Evolutionary conservation across 805 yeast genomes (phyloP).

Genomic region (Clavispora asparagi): DNA sequence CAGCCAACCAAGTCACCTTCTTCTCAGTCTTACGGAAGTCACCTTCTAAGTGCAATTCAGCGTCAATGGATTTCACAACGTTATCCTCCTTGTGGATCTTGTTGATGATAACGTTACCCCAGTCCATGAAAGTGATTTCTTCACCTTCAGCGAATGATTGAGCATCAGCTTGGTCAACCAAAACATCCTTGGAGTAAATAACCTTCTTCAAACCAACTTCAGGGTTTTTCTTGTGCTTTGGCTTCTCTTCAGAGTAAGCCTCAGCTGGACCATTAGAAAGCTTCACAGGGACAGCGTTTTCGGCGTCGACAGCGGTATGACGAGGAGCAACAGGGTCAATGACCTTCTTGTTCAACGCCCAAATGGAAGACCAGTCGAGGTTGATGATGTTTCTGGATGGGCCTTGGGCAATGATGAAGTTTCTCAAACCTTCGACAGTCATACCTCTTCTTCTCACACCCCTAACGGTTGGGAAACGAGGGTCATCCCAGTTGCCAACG

Average conservation of each 20-base stretch:
- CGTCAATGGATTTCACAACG: conserved; percentile 59
- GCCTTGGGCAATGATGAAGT: conserved; percentile 92
- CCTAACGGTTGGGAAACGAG: conserved; percentile 98
- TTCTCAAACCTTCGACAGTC: conserved; percentile 96
- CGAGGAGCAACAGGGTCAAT: conserved; percentile 98
- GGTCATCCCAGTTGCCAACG: conserved; percentile 97
- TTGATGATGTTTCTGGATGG: conserved; percentile 96
- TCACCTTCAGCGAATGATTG: conserved; percentile 66
- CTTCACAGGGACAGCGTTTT: conserved; percentile 64
- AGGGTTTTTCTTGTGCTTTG: conserved; percentile 93
- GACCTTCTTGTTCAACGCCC: conserved; percentile 97
- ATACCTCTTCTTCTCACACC: conserved; percentile 99
- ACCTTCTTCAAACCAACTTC: conserved; percentile 84
- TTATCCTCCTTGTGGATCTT: conserved; percentile 61
- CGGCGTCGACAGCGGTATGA: conserved; percentile 69
- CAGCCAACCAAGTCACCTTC: conserved; percentile 93
- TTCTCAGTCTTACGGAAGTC: conserved; percentile 95
- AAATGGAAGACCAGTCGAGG: conserved; percentile 94
- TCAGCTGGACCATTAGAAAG: conserved; percentile 65
- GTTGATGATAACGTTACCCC: conserved; percentile 90
- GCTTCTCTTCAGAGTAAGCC: conserved; percentile 64
- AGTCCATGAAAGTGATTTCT: conserved; percentile 97
- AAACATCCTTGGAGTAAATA: conserved; percentile 53
- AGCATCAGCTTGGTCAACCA: conserved; percentile 86
- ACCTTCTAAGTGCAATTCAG: conserved; percentile 84